A percentile compares a stretch with the other conserved stretches of the same genome.
phyloP scores from a whole-genome alignment of 345 rosid species.

The Citrus glauca region DNA sequence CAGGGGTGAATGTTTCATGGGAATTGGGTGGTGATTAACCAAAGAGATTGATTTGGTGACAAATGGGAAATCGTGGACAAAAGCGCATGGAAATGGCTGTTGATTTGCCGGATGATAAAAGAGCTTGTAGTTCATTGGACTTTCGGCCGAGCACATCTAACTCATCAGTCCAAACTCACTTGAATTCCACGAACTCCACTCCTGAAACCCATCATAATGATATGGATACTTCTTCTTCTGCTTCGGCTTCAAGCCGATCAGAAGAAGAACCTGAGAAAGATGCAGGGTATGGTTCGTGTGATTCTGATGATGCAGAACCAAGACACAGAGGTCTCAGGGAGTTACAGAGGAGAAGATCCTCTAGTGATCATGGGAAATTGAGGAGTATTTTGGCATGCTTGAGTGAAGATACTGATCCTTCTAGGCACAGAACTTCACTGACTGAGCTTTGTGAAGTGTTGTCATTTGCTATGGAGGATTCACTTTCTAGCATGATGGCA shows the following conservation, averaged over 20 bases:
- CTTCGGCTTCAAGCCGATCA: slow-evolving; percentile 73
- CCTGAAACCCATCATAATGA: slow-evolving; percentile 51
- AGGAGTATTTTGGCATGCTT: slow-evolving; percentile 47
- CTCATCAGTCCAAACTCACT: slow-evolving; percentile 54
- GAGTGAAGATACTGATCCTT: slow-evolving; percentile 55
- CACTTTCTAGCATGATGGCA: slow-evolving; percentile 59
- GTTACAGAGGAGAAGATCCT: slow-evolving; percentile 64
- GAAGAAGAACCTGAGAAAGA: slow-evolving; percentile 77
- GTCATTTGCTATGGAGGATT: slow-evolving; percentile 81
- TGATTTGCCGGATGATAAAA: slow-evolving; percentile 89
- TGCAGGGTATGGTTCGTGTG: slow-evolving; percentile 75
- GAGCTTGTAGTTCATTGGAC: slow-evolving; percentile 85
- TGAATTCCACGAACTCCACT: slow-evolving; percentile 44
- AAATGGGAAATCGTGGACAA: slow-evolving; percentile 88
- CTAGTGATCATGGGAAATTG: slow-evolving; percentile 64
- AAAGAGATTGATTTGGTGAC: background rate
- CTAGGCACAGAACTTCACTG: slow-evolving; percentile 56
- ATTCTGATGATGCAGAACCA: slow-evolving; percentile 67
- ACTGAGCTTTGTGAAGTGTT: slow-evolving; percentile 87
- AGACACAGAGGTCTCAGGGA: slow-evolving; percentile 50
- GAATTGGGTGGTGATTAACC: background rate
- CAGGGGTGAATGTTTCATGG: background rate
- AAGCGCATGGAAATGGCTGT: slow-evolving; percentile 71
- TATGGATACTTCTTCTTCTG: slow-evolving; percentile 89
- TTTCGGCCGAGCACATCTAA: slow-evolving; percentile 69